Conservation (phyloP, 1,284 basidiomycete genomes). For the Ceraceosorus guamensis region DNA sequence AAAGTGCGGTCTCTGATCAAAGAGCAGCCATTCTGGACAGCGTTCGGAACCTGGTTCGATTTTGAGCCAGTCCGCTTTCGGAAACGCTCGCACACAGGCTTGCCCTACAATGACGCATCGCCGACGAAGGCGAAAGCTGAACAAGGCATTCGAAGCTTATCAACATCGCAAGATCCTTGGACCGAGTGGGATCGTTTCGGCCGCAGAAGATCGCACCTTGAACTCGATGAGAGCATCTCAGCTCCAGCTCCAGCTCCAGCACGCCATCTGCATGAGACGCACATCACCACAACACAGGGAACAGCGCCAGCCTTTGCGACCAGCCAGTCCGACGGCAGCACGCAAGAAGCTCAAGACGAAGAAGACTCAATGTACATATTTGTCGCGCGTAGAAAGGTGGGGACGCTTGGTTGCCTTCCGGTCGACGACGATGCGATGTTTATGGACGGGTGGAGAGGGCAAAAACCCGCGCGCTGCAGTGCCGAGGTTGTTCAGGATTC, state of each 20-base stretch:
- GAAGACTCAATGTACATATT: conserved; percentile 36
- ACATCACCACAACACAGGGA: conserved; percentile 4
- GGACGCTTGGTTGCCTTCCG: conserved; percentile 19
- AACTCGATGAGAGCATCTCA: no score
- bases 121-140: no score
- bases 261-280: background rate
- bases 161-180: no score
- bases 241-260: background rate
- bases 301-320: conserved; percentile 5
- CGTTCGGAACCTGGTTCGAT: conserved; percentile 72
- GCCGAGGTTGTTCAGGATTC: no score
- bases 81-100: no score
- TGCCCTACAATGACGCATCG: no score
- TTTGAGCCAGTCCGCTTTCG: conserved; percentile 56
- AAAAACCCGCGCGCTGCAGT: background rate
- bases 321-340: background rate
- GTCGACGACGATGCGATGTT: conserved; percentile 23
- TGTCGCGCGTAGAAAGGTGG: conserved; percentile 22
- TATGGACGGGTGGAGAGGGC: conserved; percentile 24
- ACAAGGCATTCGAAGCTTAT: no score
- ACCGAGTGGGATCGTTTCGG: no score
- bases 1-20: conserved; percentile 69
- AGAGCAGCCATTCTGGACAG: conserved; percentile 71
- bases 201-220: no score
- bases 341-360: conserved; percentile 3